Evolutionary conservation across 345 rosid genomes (phyloP).

Genomic region (Camelina neglecta): DNA sequence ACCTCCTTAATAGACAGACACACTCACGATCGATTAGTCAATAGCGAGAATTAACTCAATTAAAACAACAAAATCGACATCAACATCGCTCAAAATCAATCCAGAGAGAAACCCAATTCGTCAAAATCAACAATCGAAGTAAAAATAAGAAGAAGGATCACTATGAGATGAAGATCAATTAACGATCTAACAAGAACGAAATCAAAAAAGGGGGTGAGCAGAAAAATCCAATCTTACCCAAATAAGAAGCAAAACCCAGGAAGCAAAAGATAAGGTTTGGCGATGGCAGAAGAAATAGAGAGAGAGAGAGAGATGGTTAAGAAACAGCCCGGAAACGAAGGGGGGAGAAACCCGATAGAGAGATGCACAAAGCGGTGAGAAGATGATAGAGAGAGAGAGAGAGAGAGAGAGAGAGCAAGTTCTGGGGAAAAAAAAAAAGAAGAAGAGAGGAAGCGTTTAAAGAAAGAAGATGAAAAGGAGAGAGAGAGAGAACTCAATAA

Average conservation of each 20-base stretch:
- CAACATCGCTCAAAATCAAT: background rate
- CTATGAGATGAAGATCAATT: conserved; percentile 32
- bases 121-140: conserved; percentile 30
- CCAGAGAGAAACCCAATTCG: conserved; percentile 15
- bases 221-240: conserved; percentile 31
- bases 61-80: conserved; percentile 8
- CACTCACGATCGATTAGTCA: background rate
- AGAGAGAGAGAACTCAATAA: conserved; percentile 12
- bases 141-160: background rate
- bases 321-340: background rate
- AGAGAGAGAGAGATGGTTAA: background rate
- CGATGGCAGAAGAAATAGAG: conserved; percentile 23
- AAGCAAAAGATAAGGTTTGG: conserved; percentile 41
- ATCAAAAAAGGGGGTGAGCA: background rate
- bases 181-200: conserved; percentile 28
- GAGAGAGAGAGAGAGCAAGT: background rate
- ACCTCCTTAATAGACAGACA: conserved; percentile 1
- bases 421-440: conserved; percentile 8
- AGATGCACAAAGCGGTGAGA: conserved; percentile 41
- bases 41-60: background rate
- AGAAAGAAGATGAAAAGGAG: conserved; percentile 11
- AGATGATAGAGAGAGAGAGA: conserved; percentile 9
- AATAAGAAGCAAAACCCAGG: conserved; percentile 42
- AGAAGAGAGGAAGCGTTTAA: conserved; percentile 28
- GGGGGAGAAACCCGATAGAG: background rate